A percentile compares a stretch with the other conserved stretches of the same genome.
These are phyloP conservation scores for Choanephora cucurbitarum DNA, from an alignment of 371 early-diverging fungal genomes.

Conservation along the genomic window DNA sequence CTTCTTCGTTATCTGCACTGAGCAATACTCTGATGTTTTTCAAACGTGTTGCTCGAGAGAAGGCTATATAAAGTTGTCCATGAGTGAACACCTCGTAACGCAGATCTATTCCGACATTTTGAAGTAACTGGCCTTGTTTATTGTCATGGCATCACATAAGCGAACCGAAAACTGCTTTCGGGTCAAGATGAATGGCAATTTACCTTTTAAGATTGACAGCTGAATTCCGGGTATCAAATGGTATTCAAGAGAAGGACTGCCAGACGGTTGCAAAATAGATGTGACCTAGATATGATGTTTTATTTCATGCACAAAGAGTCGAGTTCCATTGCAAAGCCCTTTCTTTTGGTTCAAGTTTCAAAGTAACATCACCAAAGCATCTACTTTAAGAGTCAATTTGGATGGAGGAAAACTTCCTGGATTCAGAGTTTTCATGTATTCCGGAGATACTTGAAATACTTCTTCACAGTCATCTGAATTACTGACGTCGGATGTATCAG, in stretches of 20 bases:
- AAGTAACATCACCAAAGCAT: not conserved
- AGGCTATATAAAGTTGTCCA: conserved; percentile 10
- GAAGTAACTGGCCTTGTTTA: conserved; percentile 1
- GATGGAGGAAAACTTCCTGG: not conserved
- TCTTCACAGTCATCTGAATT: not conserved
- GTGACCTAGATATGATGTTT: too few relatives aligned
- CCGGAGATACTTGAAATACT: not conserved
- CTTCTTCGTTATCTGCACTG: too few relatives aligned
- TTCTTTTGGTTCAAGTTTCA: not conserved
- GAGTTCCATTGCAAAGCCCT: conserved; percentile 32
- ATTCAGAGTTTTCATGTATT: not conserved
- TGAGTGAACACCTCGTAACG: conserved; percentile 4
- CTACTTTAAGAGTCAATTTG: not conserved
- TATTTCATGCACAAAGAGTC: too few relatives aligned
- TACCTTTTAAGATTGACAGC: too few relatives aligned
- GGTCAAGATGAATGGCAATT: too few relatives aligned
- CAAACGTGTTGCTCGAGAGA: not conserved
- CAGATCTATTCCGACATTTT: not conserved
- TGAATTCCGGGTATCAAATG: too few relatives aligned
- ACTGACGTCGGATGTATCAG: not conserved
- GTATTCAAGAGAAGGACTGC: too few relatives aligned
- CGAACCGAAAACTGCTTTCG: too few relatives aligned
- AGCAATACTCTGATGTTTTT: too few relatives aligned
- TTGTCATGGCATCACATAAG: conserved; percentile 3
- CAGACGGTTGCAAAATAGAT: too few relatives aligned